phyloP scores from a whole-genome alignment of 352 stramenopile species.

The Achlya hypogyna region DNA sequence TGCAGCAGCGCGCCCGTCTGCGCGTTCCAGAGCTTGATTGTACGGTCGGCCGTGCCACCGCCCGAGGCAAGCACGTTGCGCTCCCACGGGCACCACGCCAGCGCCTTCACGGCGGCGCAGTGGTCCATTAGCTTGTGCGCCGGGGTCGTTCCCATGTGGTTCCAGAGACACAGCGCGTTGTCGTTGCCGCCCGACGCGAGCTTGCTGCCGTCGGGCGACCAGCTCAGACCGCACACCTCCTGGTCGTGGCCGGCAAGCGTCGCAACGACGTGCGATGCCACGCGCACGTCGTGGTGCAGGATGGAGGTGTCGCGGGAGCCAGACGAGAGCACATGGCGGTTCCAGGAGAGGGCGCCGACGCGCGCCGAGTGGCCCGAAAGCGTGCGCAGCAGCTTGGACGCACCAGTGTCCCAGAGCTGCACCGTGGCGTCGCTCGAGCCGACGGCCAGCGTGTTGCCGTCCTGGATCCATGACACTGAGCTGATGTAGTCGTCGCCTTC shows the following conservation, averaged over 20 bases:
- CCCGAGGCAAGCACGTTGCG: constrained; percentile 84
- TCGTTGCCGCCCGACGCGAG: constrained; percentile 89
- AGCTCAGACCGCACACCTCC: constrained; percentile 89
- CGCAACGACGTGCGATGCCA: constrained; percentile 67
- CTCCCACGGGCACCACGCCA: constrained; percentile 91
- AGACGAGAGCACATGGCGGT: constrained; percentile 78
- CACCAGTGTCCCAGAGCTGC: constrained; percentile 88
- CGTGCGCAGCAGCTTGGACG: constrained; percentile 87
- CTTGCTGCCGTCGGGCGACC: constrained; percentile 80
- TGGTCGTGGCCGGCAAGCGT: constrained; percentile 78
- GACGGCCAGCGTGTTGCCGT: constrained; percentile 80
- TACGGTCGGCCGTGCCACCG: constrained; percentile 88
- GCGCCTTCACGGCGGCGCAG: constrained; percentile 86
- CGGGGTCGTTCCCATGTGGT: constrained; percentile 52
- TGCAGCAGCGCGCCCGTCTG: constrained; percentile 80
- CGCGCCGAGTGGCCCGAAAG: constrained; percentile 86
- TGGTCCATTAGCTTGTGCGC: constrained; percentile 91
- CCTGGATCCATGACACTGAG: constrained; percentile 81
- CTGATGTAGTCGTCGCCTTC: constrained; percentile 88
- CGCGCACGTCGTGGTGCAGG: constrained; percentile 88
- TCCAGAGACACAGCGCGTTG: constrained; percentile 88
- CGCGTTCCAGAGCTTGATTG: constrained; percentile 94
- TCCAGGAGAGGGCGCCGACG: constrained; percentile 84
- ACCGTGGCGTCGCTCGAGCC: constrained; percentile 72
- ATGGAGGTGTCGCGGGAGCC: constrained; percentile 80